phyloP scores from a whole-genome alignment of 1,284 basidiomycete species.

The Moesziomyces antarcticus region DNA sequence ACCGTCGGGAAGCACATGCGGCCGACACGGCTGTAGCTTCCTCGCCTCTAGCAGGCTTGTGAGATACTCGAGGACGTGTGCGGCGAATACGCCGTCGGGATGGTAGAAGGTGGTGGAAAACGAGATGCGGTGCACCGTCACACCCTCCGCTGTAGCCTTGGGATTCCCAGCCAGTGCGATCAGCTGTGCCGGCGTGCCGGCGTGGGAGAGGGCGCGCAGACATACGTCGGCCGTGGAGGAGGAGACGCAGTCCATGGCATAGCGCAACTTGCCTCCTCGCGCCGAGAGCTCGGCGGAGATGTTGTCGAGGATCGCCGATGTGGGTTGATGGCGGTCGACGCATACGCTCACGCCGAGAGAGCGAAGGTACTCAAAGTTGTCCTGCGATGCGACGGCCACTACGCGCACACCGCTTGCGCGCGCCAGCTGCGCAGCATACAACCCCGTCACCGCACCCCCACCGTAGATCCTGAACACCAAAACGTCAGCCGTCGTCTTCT shows the following conservation, averaged over 20 bases:
- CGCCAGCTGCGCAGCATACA: constrained; percentile 56
- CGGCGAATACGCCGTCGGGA: constrained; percentile 34
- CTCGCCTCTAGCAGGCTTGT: constrained; percentile 17
- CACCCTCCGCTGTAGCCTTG: constrained; percentile 14
- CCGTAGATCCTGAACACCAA: constrained; percentile 44
- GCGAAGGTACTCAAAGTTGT: constrained; percentile 50
- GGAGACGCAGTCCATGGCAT: constrained; percentile 57
- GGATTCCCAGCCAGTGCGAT: constrained; percentile 60
- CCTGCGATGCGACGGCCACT: constrained; percentile 48
- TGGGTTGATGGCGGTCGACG: constrained; percentile 47
- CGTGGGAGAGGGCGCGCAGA: constrained; percentile 10
- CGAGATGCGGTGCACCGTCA: constrained; percentile 53
- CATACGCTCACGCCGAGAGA: constrained; percentile 43
- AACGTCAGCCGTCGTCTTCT: neutral
- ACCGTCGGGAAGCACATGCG: constrained; percentile 50
- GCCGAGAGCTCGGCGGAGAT: constrained; percentile 15
- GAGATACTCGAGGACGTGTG: constrained; percentile 10
- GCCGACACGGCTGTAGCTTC: constrained; percentile 32
- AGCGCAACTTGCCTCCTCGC: constrained; percentile 26
- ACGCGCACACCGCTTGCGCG: constrained; percentile 33
- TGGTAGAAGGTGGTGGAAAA: constrained; percentile 61
- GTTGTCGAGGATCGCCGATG: constrained; percentile 17
- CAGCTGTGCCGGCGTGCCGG: constrained; percentile 19
- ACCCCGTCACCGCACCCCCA: constrained; percentile 60
- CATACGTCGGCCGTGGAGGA: constrained; percentile 49